phyloP scores from a whole-genome alignment of 202 grass and related monocot species.

The Hordeum pubiflorum region DNA sequence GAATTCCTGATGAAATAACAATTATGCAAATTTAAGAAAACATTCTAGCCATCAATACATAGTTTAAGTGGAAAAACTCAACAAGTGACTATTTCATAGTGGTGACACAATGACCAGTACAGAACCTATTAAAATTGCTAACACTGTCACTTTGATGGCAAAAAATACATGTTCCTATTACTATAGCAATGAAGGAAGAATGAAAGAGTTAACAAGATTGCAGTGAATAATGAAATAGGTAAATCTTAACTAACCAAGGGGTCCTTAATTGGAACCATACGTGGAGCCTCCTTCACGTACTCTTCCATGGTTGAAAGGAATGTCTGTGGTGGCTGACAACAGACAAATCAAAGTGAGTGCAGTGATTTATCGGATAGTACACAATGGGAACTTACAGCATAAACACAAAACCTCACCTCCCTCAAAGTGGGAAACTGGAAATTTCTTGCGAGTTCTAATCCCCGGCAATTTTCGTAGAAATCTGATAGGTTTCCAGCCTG shows the following conservation, averaged over 20 bases:
- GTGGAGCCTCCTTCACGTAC: conserved; percentile 87
- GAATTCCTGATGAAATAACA: conserved; percentile 61
- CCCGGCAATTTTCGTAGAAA: conserved; percentile 85
- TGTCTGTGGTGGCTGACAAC: conserved; percentile 75
- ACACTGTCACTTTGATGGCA: not conserved
- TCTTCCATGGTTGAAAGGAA: conserved; percentile 95
- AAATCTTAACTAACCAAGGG: conserved; percentile 45
- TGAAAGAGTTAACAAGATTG: not conserved
- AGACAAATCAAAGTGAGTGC: conserved; percentile 22
- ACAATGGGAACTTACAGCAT: conserved; percentile 16
- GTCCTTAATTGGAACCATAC: conserved; percentile 63
- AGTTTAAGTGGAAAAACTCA: not conserved
- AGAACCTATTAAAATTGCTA: not conserved
- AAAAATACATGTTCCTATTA: not conserved
- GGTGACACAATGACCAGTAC: not conserved
- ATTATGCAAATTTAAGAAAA: conserved; percentile 7
- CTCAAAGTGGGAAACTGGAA: conserved; percentile 95
- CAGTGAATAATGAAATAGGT: not conserved
- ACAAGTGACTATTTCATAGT: not conserved
- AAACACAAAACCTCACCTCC: conserved; percentile 46
- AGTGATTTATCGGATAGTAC: conserved; percentile 20
- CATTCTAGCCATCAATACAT: conserved; percentile 1
- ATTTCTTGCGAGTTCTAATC: conserved; percentile 90
- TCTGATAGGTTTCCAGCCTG: conserved; percentile 92
- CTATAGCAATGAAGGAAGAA: not conserved